Evolutionary conservation across 2,329 filamentous ascomycete genomes (phyloP), one percentile per base, ranked within the genome.

Genomic region (Microsporum audouinii): DNA sequence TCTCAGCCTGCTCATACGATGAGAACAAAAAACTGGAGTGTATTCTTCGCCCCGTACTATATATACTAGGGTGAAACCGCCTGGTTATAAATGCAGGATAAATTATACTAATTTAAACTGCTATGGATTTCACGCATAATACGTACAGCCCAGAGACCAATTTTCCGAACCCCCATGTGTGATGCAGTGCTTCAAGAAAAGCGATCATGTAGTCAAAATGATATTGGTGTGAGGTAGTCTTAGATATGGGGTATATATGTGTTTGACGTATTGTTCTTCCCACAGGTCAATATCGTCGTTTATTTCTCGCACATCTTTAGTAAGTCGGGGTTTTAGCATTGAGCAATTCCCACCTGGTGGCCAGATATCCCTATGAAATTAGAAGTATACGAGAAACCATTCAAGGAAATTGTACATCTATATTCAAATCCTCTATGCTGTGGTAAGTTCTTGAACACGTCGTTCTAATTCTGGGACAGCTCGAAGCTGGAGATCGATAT

Each of bases 391-490:
- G 43, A 10, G 43, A 27, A 27, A 8, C 12, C 14, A 12, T 49
- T 5, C 8, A 31, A 49, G 7, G 29, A 34, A 33, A 27, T 29
- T 60, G 12, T 43, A 60, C 3, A 12, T 29, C 5, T 49, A 33
- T 49, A 31, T 49, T 12, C 27, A 31, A 29, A n/a, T 12, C 36
- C 23, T 41, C 65, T 61, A 74, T 23, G 51, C 64, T 36, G 79
- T 79, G 60, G 80, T 88, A 73, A 97, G 76, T 76, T 97, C 92
- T 14, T 80, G 84, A 71, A 97, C 85, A 60, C 94, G 82, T 72
- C 87, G 86, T 80, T 96, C 87, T 65, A 96, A 82, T 70, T 96
- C 92, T 0, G 90, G 90, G 6, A 97, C 88, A 65, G 90, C 87
- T 63, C 94, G 81, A 58, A 99, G 76, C 72, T 89, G 82, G 57